Percentiles rank a stretch among this genome's conserved stretches.
Conservation (phyloP, 2,329 filamentous ascomycete species). For the Stagonosporopsis cucurbitacearum region DNA sequence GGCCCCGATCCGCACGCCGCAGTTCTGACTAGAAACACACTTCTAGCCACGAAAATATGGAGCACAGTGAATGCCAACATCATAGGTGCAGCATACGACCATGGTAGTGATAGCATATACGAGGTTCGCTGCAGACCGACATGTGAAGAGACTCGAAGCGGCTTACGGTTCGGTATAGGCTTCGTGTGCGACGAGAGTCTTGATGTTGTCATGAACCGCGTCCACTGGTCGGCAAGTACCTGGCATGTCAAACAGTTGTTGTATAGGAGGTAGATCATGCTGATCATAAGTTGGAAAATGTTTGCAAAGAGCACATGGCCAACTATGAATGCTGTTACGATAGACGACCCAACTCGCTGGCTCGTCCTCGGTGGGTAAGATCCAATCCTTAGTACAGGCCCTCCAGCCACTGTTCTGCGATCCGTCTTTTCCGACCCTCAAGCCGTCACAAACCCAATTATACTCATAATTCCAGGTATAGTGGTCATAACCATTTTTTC, state of each 20-base stretch:
- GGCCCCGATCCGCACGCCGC: neutral
- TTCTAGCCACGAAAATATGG: neutral
- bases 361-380: too few relatives aligned
- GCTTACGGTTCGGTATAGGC: slow-evolving; percentile 2
- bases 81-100: slow-evolving; percentile 1
- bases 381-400: too few relatives aligned
- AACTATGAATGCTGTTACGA: slow-evolving; percentile 3
- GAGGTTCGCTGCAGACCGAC: slow-evolving; percentile 7
- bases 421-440: too few relatives aligned
- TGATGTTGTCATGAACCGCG: slow-evolving; percentile 30
- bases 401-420: too few relatives aligned
- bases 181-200: neutral
- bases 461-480: too few relatives aligned
- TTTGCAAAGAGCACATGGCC: slow-evolving; percentile 52
- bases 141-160: slow-evolving; percentile 6
- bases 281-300: slow-evolving; percentile 55
- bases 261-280: slow-evolving; percentile 54
- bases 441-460: too few relatives aligned
- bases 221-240: slow-evolving; percentile 57
- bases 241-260: slow-evolving; percentile 57
- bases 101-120: slow-evolving; percentile 12
- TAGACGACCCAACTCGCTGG: neutral
- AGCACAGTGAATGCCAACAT: neutral
- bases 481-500: too few relatives aligned
- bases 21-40: neutral